Percentiles rank a stretch among this genome's conserved stretches.
Conservation (phyloP, 2,329 filamentous ascomycete genomes). For the Clonostachys rosea region DNA sequence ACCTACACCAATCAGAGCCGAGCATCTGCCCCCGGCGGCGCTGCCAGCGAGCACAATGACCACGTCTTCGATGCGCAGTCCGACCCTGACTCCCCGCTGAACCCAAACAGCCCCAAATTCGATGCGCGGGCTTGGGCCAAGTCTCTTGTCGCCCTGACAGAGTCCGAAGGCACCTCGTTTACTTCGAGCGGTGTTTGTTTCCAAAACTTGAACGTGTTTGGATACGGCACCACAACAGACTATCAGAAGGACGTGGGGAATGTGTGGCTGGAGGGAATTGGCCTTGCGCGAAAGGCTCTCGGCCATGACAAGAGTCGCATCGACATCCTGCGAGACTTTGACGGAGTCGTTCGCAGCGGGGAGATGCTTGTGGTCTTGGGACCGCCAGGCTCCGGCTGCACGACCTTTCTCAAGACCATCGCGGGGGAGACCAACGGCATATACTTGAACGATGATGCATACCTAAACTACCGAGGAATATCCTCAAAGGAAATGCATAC, state of each 20-base stretch:
- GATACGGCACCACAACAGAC: conserved; percentile 41
- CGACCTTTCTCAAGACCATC: conserved; percentile 56
- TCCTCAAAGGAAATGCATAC: conserved; percentile 52
- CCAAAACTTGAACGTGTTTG: conserved; percentile 38
- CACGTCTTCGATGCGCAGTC: not conserved
- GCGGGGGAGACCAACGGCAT: conserved; percentile 61
- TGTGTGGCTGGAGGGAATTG: conserved; percentile 3
- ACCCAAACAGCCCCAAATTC: conserved; percentile 45
- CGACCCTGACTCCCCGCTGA: conserved; percentile 33
- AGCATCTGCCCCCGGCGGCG: no score
- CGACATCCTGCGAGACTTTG: conserved; percentile 43
- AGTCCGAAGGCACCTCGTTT: conserved; percentile 16
- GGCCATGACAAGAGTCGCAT: conserved; percentile 12
- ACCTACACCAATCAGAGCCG: no score
- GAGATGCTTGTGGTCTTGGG: conserved; percentile 55
- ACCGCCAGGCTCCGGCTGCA: conserved; percentile 52
- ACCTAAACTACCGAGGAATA: conserved; percentile 61
- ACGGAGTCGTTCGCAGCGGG: conserved; percentile 47
- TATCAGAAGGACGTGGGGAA: conserved; percentile 38
- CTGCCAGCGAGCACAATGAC: no score
- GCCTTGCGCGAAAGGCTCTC: no score
- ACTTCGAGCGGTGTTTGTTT: conserved; percentile 29
- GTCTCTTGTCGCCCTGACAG: conserved; percentile 13
- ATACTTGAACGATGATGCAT: conserved; percentile 49
- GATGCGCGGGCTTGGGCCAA: conserved; percentile 33